Base-by-base conservation (phyloP, 2,329 filamentous ascomycete genomes). In the Zarea fungicola region DNA sequence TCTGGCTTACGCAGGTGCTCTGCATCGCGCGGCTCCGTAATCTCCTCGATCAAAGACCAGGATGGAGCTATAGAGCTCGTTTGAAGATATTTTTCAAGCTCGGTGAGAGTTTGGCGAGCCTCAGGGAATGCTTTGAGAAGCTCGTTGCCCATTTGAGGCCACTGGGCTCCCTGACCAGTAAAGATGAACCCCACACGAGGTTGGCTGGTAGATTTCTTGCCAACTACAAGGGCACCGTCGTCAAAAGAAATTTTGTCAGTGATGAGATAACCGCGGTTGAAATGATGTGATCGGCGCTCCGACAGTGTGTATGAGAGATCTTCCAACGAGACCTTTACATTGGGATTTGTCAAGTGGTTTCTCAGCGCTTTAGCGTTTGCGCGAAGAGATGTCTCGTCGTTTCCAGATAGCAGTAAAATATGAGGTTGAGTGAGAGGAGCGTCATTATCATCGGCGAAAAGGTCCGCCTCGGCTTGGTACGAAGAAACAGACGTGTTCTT, bases 241-340 rank as follows among this genome's bases (percentile, higher is more conserved):
- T 47, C 44, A 11, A 47, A 32, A n/a, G 39, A 26, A 3, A 32
- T 36, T 3, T 29, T 44, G 6, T 37, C 25, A 0, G 54, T 56
- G 0, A 50, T 56, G 4, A 58, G 19, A 40, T 58, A 66, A 0
- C 53, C 60, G 1, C 60, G 46, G 40, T 61, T 50, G 6, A 31
- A 60, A 10, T 54, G 54, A 0, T 37, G 22, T 2, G 49, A 53
- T 1, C 62, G 53, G 1, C 58, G 42, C 28, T 62, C 56, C 0
- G 56, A 57, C 1, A 67, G 54, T 0, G 64, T 67, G 11, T 58
- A 65, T 0, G 61, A 57, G 5, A 66, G 18, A 34, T 64, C 62
- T 1, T 22, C 10, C 1, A 63, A 44, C 2, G 42, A 46, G 4
- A 59, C 51, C 1, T 39, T 49, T 4, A 62, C 62, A 3, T 49